Conservation (phyloP, 164 flowering plant genomes). For the Vitis riparia region DNA sequence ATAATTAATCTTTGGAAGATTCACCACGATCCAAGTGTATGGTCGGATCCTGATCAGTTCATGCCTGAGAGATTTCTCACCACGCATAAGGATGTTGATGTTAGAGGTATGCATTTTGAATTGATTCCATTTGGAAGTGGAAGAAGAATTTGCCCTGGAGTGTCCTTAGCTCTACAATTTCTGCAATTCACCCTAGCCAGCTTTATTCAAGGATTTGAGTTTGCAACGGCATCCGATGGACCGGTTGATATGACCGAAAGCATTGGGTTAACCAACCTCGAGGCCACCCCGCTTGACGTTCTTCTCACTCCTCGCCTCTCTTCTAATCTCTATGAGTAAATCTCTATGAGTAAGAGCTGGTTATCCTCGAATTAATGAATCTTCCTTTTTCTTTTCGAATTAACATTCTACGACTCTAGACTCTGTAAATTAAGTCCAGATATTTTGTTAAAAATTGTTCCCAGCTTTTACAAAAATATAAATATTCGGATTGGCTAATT, state of each 20-base stretch:
- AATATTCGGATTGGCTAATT: no score
- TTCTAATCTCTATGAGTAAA: neutral
- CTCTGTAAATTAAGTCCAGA: no score
- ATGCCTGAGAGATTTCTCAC: conserved; percentile 17
- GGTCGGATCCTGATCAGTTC: conserved; percentile 4
- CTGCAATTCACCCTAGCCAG: conserved; percentile 11
- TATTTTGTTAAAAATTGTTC: no score
- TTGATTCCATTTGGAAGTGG: conserved; percentile 37
- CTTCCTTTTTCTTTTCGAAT: neutral
- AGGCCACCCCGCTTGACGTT: conserved; percentile 18
- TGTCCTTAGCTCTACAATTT: conserved; percentile 17
- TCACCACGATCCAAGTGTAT: conserved; percentile 20
- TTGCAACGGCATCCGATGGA: neutral
- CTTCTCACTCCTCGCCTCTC: conserved; percentile 23
- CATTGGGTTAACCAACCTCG: conserved; percentile 5
- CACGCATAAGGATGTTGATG: conserved; percentile 19
- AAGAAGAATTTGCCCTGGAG: conserved; percentile 35
- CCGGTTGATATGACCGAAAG: conserved; percentile 23
- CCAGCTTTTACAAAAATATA: no score
- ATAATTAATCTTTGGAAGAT: conserved; percentile 19
- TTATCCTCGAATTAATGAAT: no score
- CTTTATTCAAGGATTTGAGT: conserved; percentile 24
- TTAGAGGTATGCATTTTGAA: conserved; percentile 22
- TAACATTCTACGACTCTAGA: no score
- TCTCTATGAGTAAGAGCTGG: neutral